phyloP scores from a whole-genome alignment of 371 early-diverging fungal genomes.

The Parasitella parasitica region DNA sequence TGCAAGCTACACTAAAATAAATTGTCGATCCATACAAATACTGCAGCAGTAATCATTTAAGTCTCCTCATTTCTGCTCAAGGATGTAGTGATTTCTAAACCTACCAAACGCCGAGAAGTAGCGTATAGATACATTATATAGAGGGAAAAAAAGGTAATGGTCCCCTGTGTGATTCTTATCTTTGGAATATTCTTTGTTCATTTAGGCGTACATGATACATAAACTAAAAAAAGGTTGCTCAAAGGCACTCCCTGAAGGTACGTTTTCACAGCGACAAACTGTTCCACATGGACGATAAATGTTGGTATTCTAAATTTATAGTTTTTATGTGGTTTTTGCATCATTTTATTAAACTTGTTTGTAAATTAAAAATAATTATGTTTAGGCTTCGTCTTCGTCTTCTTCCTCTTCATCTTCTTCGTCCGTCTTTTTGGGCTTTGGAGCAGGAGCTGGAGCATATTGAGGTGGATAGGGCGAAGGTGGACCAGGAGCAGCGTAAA shows the following conservation, averaged over 20 bases:
- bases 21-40: neutral
- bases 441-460: neutral
- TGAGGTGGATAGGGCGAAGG: neutral
- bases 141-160: too few relatives aligned
- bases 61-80: neutral
- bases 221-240: neutral
- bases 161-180: neutral
- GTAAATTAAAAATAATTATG: neutral
- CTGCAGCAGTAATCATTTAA: neutral
- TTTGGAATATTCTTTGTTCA: neutral
- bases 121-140: too few relatives aligned
- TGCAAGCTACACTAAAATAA: neutral
- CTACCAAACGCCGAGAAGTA: neutral
- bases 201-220: neutral
- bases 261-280: too few relatives aligned
- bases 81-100: neutral
- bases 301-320: too few relatives aligned
- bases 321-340: too few relatives aligned
- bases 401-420: neutral
- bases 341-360: neutral
- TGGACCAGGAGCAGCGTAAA: neutral
- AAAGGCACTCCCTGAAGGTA: too few relatives aligned
- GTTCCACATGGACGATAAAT: too few relatives aligned
- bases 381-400: neutral
- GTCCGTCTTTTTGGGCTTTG: neutral